Percentiles rank a stretch among this genome's conserved stretches.
Evolutionary conservation across 169 alveolate genomes (phyloP).

Genomic region (Eimeria maxima): DNA sequence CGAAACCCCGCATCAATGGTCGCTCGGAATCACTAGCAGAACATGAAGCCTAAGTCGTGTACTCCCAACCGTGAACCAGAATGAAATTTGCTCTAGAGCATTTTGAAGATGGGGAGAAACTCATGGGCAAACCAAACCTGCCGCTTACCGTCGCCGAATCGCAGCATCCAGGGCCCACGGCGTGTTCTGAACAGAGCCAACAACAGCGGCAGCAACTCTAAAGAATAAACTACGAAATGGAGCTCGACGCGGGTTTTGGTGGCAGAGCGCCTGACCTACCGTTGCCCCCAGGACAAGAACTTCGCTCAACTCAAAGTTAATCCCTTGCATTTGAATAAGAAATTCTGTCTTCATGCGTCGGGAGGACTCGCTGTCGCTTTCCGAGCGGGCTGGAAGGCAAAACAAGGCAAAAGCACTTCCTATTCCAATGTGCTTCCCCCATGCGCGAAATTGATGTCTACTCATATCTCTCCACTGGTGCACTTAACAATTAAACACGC

Average conservation of each 20-base stretch:
- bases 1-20: neutral
- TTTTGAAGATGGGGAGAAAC: neutral
- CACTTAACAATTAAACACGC: neutral
- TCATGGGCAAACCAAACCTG: neutral
- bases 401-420: neutral
- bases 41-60: neutral
- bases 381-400: slow-evolving; percentile 85
- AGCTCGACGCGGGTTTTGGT: neutral
- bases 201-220: neutral
- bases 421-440: neutral
- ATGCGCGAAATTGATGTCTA: neutral
- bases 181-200: slow-evolving; percentile 86
- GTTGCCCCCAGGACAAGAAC: slow-evolving; percentile 97
- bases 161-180: slow-evolving; percentile 99
- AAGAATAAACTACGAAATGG: neutral
- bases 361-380: slow-evolving; percentile 98
- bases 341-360: slow-evolving; percentile 99
- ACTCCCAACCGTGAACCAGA: neutral
- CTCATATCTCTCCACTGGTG: neutral
- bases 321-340: slow-evolving; percentile 99
- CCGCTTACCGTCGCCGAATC: slow-evolving; percentile 95
- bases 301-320: slow-evolving; percentile 90
- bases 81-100: neutral
- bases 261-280: slow-evolving; percentile 34
- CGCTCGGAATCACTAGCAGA: neutral